A percentile compares a stretch with the other conserved stretches of the same genome.
Conservation (phyloP, 495 filamentous ascomycete genomes). For the Lepraria neglecta region DNA sequence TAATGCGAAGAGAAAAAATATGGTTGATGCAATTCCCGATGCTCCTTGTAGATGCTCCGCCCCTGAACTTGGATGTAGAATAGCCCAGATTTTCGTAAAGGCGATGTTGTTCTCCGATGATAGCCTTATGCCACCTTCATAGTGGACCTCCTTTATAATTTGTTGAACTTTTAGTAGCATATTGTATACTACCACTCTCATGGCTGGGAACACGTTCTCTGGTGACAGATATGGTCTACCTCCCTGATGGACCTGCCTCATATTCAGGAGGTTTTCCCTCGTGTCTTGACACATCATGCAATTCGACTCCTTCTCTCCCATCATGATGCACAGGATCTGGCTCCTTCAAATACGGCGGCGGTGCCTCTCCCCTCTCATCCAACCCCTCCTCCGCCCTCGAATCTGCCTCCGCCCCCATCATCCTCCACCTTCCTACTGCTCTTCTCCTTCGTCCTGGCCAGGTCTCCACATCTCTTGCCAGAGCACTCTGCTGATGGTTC, state of each 20-base stretch:
- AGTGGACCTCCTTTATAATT: no score
- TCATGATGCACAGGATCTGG: constrained; percentile 22
- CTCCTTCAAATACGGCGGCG: constrained; percentile 46
- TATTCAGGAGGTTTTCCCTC: constrained; percentile 29
- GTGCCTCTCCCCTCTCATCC: constrained; percentile 53
- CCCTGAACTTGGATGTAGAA: no score
- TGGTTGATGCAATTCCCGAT: no score
- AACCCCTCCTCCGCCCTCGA: constrained; percentile 40
- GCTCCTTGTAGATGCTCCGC: no score
- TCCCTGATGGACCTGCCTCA: constrained; percentile 15
- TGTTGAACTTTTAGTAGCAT: no score
- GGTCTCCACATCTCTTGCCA: constrained; percentile 22
- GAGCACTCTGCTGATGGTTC: constrained; percentile 19
- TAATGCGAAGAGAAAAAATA: no score
- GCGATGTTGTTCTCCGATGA: no score
- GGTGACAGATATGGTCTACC: background rate
- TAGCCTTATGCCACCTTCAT: no score
- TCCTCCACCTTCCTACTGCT: constrained; percentile 14
- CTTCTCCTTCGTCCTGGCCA: constrained; percentile 10
- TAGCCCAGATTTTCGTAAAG: no score
- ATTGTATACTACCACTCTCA: no score
- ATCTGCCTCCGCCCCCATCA: background rate
- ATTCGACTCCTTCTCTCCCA: constrained; percentile 10
- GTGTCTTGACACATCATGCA: constrained; percentile 13
- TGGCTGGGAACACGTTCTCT: background rate